Evolutionary conservation across 306 rosid genomes (phyloP), one percentile per base, ranked within the genome.

Genomic region (Begonia peltatifolia): DNA sequence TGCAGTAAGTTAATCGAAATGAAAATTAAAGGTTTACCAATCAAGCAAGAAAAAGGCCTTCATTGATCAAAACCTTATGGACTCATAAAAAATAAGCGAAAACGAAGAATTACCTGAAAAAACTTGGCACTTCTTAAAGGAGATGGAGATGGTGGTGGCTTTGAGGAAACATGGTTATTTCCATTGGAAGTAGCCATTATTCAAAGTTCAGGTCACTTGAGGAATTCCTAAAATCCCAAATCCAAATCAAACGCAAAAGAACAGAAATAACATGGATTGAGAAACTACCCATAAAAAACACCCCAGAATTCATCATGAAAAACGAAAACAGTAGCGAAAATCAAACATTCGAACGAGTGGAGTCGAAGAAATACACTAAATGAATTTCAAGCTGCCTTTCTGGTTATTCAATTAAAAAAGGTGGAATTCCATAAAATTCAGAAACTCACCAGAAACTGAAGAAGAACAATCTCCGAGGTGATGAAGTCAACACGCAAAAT

Each of bases 81-180:
- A 56, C 15, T 49, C 63, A 56, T 38, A 58, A 52, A 63, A 42
- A 12, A 11, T 10, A 2, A 36, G 11, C 12, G 12, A 44, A 41
- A 11, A 6, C 22, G 23, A 50, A 46, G 25, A 51, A 46, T 49
- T 25, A 88, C 97, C 93, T 84, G 93, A 59, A 59, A 81, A 79
- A 82, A 88, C 55, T 88, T 88, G 64, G 96, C 81, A 59, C 72
- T 79, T 47, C 96, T 89, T 79, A 84, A 41, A 38, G 95, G 95
- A 58, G 96, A 88, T 47, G 96, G 96, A 70, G 52, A 14, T 15
- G 93, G 95, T 50, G 97, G 95, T 57, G 68, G 66, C 71, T 84
- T 89, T 41, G 72, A 3, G 35, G 79, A 17, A 59, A 64, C 47
- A 56, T 55, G 50, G 41, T 64, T 61, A 44, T 63, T 76, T 60